Conservation (phyloP, 2,329 filamentous ascomycete genomes). For the Trichoderma sp. region DNA sequence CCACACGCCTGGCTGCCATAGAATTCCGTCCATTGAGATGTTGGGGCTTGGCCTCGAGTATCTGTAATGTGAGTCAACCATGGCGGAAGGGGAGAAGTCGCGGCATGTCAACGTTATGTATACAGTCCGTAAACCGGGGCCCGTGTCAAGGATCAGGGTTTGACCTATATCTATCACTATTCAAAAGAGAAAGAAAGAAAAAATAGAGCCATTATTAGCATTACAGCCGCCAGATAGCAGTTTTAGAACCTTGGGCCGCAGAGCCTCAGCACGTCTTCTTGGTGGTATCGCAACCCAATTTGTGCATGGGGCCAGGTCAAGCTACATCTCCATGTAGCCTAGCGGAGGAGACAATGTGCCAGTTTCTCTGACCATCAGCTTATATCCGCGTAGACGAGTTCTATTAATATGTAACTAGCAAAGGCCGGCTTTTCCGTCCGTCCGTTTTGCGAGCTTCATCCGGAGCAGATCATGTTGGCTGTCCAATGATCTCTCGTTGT, state of each 20-base stretch:
- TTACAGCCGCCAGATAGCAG: not conserved
- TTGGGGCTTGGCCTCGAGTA: not conserved
- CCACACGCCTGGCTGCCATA: slow-evolving; percentile 8
- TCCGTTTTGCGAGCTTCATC: not conserved
- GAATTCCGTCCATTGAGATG: not conserved
- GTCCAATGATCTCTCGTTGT: not conserved
- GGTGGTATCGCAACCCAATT: not conserved
- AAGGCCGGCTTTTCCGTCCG: not conserved
- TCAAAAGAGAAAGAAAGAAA: not conserved
- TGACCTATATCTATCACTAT: not conserved
- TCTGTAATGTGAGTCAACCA: not conserved
- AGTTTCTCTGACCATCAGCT: not conserved
- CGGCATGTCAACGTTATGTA: not conserved
- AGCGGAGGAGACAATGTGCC: not conserved
- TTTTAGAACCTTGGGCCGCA: not conserved
- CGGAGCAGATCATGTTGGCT: not conserved
- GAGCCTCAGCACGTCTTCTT: not conserved
- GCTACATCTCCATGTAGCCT: not conserved
- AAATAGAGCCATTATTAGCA: not conserved
- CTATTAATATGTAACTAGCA: not conserved
- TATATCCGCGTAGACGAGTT: not conserved
- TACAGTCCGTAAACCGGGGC: not conserved
- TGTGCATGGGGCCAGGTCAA: not conserved
- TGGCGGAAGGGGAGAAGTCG: not conserved
- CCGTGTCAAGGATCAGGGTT: not conserved